Evolutionary conservation across 2,329 filamentous ascomycete species (phyloP), one percentile per base, ranked within the genome.

Genomic region (Ramularia collo-cygni): DNA sequence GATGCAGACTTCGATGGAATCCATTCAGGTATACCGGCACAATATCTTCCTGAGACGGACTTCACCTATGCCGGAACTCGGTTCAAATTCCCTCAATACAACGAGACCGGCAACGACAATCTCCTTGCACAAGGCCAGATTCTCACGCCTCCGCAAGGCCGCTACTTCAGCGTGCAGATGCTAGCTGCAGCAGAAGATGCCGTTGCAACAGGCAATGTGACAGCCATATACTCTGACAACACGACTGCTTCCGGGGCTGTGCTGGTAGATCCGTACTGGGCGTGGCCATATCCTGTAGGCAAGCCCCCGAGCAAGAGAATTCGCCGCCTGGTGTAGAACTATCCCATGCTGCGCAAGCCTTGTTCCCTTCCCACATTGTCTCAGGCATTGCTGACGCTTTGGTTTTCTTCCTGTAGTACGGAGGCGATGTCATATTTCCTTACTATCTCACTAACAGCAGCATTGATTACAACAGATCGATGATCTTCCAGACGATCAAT

Each of bases 201-300:
- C 4, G 60, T 65, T 38, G 62, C 62, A 5, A 59, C 60, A 14
- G 62, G 59, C 4, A 57, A 51, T 7, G 46, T 67, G n/a, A 65
- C 58, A 27, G 58, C 58, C 6, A 62, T 56, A 2, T 67, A 66
- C 39, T 50, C 55, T 0, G 64, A 67, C 48, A 57, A 58, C 15
- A 59, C 50, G n/a, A 61, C 56, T 1, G 51, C 54, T 5, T 58
- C 56, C n/a, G 52, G 50, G 12, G 49, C 59, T 2, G 40, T 65
- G 10, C 51, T 64, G 1, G 57, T 64, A 2, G 59, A 62, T 19
- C 61, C 63, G 5, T 66, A 58, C 55, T 64, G 58, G 56, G 57
- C 50, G 8, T 66, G 63, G 62, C 63, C 63, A 3, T 65, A 66
- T 48, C 64, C 63, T n/a, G n/a, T n/a, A n/a, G n/a, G n/a, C n/a